Evolutionary conservation across 768 basidiomycete species (phyloP).

Genomic region (Boletus pseudo-olivaceus): DNA sequence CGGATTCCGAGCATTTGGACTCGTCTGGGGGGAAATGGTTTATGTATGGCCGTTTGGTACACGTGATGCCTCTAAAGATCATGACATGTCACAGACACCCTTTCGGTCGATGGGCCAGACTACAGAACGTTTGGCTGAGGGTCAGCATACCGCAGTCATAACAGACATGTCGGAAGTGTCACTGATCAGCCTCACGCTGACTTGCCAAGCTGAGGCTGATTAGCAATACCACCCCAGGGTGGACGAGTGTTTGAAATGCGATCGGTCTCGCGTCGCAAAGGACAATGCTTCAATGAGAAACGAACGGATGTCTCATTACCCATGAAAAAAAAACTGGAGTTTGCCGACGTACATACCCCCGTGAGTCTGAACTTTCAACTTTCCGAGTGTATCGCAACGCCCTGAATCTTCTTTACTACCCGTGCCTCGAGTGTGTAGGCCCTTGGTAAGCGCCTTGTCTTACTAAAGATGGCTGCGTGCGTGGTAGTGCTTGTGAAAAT

Average conservation of each 20-base stretch:
- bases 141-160: neutral
- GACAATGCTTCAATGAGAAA: neutral
- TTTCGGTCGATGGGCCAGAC: neutral
- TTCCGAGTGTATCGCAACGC: neutral
- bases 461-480: neutral
- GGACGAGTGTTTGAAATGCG: neutral
- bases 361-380: neutral
- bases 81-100: neutral
- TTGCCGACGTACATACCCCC: neutral
- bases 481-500: neutral
- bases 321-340: neutral
- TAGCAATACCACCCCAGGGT: neutral
- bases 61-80: conserved; percentile 12
- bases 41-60: conserved; percentile 12
- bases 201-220: neutral
- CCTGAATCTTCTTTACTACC: neutral
- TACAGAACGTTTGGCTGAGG: neutral
- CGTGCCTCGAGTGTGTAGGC: neutral
- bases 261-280: neutral
- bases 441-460: neutral
- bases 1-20: neutral
- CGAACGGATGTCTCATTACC: neutral
- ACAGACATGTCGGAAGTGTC: neutral
- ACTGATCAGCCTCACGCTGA: neutral
- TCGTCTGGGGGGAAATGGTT: neutral